Conservation (phyloP, 441 rosid genomes). For the Mallotus japonicus region DNA sequence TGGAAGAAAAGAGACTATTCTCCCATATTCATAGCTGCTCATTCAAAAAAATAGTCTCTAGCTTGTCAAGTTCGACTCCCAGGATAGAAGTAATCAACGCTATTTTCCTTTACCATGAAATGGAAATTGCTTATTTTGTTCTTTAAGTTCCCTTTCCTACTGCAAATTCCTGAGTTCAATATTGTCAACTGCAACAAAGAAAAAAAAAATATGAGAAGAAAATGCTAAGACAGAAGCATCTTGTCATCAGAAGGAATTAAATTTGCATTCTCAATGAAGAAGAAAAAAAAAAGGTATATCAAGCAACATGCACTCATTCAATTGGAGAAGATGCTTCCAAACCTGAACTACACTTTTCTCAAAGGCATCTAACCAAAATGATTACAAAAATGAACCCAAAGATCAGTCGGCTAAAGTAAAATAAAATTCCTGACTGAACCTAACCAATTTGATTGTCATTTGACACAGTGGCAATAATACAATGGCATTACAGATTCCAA, state of each 20-base stretch:
- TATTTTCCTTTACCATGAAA: constrained; percentile 72
- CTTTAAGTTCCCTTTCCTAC: constrained; percentile 34
- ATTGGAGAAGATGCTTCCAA: not conserved
- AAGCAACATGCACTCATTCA: too few relatives aligned
- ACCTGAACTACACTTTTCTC: not conserved
- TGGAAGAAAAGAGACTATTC: not conserved
- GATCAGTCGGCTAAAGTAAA: not conserved
- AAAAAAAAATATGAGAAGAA: not conserved
- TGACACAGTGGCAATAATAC: not conserved
- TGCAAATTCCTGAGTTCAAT: constrained; percentile 42
- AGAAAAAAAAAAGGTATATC: not conserved
- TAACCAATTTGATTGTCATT: not conserved
- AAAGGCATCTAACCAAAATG: not conserved
- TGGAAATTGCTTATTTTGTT: constrained; percentile 71
- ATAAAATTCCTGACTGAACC: not conserved
- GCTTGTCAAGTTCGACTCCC: constrained; percentile 46
- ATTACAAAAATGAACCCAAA: not conserved
- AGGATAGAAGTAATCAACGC: constrained; percentile 72
- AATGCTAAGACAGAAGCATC: not conserved
- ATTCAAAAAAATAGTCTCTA: not conserved
- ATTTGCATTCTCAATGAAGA: not conserved
- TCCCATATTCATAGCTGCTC: not conserved
- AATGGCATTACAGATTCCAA: not conserved
- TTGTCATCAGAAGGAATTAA: not conserved
- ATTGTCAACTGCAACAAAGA: constrained; percentile 56